A percentile compares a stretch with the other conserved stretches of the same genome.
These are phyloP conservation scores for Solanum gandarillasii DNA, from an alignment of 257 asterid genomes.

Conservation along the genomic window DNA sequence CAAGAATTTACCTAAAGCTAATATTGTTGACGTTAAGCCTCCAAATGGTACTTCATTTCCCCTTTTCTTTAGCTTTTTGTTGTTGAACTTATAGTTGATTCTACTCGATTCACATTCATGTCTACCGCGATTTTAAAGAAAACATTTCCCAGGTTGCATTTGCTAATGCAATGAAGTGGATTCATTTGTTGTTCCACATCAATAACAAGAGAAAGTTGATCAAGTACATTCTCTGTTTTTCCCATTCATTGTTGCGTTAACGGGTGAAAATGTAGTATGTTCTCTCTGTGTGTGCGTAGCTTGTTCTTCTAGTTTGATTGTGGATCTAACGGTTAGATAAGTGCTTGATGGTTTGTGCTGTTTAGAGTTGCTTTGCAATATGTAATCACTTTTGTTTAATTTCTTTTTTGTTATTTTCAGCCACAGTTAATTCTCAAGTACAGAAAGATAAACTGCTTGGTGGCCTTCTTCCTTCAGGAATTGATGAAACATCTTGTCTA, in stretches of 20 bases:
- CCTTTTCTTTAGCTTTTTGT: not conserved
- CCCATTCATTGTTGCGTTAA: not conserved
- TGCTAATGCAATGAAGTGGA: not conserved
- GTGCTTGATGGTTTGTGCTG: not conserved
- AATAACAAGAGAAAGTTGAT: not conserved
- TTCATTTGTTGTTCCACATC: not conserved
- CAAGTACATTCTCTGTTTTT: not conserved
- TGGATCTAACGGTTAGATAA: not conserved
- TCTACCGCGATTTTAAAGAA: not conserved
- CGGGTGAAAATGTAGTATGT: not conserved
- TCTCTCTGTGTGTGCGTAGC: not conserved
- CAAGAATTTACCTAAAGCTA: slow-evolving; percentile 32
- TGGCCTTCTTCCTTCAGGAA: slow-evolving; percentile 50
- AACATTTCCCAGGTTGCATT: not conserved
- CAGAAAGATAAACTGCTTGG: slow-evolving; percentile 43
- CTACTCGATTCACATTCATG: not conserved
- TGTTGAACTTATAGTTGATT: not conserved
- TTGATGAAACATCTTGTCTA: slow-evolving; percentile 47
- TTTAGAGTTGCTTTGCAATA: not conserved
- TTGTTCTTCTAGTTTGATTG: not conserved
- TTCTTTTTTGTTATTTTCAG: slow-evolving; percentile 10
- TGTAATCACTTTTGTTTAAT: not conserved
- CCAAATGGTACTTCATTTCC: slow-evolving; percentile 31
- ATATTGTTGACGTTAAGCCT: slow-evolving; percentile 21
- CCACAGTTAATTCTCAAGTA: slow-evolving; percentile 6